phyloP scores from a whole-genome alignment of 2,329 filamentous ascomycete genomes.

The Escovopsis sp. region DNA sequence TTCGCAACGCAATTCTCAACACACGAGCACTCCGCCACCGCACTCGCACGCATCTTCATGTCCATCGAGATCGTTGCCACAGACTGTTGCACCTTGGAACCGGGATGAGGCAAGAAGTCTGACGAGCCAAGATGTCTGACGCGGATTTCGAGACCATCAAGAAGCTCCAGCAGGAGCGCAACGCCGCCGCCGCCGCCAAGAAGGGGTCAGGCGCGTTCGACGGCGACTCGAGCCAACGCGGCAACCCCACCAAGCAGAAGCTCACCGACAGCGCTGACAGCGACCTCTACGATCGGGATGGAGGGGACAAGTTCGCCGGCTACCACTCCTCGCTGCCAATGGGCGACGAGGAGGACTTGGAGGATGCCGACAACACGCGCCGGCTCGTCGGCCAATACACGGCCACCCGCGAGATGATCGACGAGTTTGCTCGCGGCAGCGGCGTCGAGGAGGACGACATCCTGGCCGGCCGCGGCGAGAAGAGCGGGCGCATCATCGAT shows the following conservation, averaged over 20 bases:
- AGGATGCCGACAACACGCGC: conserved; percentile 55
- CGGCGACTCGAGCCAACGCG: conserved; percentile 57
- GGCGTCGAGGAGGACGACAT: conserved; percentile 89
- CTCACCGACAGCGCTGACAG: conserved; percentile 82
- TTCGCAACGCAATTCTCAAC: conserved; percentile 7
- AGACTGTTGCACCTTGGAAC: conserved; percentile 23
- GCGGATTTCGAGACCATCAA: conserved; percentile 79
- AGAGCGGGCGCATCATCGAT: conserved; percentile 78
- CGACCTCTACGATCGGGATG: conserved; percentile 68
- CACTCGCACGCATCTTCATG: conserved; percentile 21
- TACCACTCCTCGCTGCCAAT: conserved; percentile 84
- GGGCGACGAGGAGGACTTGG: conserved; percentile 62
- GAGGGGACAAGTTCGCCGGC: conserved; percentile 66
- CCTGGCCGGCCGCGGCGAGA: conserved; percentile 65
- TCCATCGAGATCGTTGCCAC: conserved; percentile 19
- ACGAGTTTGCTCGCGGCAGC: conserved; percentile 75
- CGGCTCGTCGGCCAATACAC: conserved; percentile 91
- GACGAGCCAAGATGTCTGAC: conserved; percentile 45
- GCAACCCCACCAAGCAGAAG: conserved; percentile 81
- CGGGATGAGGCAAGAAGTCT: conserved; percentile 24
- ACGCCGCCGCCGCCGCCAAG: conserved; percentile 61
- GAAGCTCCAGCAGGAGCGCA: conserved; percentile 85
- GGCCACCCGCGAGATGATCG: conserved; percentile 77
- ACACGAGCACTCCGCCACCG: conserved; percentile 10
- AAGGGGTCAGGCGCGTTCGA: conserved; percentile 73